These are phyloP conservation scores for Trypanosoma conorhini DNA, from an alignment of 208 protist genomes.

Conservation along the genomic window DNA sequence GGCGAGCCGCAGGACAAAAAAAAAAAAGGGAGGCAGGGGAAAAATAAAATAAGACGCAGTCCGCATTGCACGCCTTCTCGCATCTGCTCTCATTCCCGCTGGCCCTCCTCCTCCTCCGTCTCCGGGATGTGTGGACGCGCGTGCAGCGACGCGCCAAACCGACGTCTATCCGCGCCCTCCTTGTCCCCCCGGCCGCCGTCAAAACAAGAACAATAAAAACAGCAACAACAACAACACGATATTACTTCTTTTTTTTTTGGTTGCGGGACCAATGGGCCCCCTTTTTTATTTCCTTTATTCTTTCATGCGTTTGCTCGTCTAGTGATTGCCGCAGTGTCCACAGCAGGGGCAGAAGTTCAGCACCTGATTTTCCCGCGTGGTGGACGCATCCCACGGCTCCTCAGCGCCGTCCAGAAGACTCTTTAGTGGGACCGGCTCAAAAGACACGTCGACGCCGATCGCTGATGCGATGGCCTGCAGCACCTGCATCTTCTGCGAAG, in stretches of 20 bases:
- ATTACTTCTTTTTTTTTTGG: background rate
- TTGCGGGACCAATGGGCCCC: too few species aligned
- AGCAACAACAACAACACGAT: too few species aligned
- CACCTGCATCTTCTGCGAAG: conserved; percentile 1
- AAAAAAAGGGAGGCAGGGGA: conserved; percentile 2
- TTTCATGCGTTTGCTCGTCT: conserved; percentile 1
- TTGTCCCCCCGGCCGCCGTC: too few species aligned
- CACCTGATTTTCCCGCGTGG: conserved; percentile 52
- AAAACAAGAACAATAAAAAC: too few species aligned
- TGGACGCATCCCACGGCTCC: conserved; percentile 70
- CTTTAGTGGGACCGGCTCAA: conserved; percentile 50
- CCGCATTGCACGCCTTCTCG: background rate
- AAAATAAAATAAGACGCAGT: conserved; percentile 20
- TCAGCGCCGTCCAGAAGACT: conserved; percentile 62
- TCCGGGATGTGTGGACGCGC: too few species aligned
- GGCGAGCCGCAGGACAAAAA: conserved; percentile 8
- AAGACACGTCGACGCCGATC: conserved; percentile 12
- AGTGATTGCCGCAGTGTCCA: conserved; percentile 40
- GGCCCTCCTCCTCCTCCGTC: too few species aligned
- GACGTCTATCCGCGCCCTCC: too few species aligned
- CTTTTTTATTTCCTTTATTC: background rate
- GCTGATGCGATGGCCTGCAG: conserved; percentile 20
- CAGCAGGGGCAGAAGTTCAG: conserved; percentile 88
- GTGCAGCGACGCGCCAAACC: too few species aligned
- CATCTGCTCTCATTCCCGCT: too few species aligned